Base-by-base conservation (phyloP, 2,329 filamentous ascomycete species). In the Trichothecium sympodiale region DNA sequence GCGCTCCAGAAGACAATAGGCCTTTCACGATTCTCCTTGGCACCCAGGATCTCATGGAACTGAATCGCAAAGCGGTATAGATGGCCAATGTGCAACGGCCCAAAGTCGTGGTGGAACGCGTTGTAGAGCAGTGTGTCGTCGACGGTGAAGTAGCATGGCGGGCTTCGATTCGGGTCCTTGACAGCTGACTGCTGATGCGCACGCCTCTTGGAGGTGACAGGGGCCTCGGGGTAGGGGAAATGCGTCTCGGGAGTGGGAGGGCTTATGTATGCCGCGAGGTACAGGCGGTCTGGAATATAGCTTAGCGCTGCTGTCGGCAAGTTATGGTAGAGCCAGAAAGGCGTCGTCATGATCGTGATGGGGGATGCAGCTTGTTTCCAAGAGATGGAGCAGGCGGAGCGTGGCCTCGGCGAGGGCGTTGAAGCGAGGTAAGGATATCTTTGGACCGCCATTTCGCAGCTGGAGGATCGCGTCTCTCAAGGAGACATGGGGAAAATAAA, bases 91-190 rank as follows among this genome's bases (percentile, higher is more conserved):
- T 98, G 91, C 40, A 98, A 69, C 51, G 91, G 91, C 50, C 91
- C 91, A 59, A 98, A 98, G 63, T 98, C 91, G 52, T 93, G 88
- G 62, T 96, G 88, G 62, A 98, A 98, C 23, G 89, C 88, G 59
- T 98, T 98, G 71, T 98, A 98, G 32, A 94, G 72, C 31, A 98
- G 77, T 29, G 71, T 81, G 54, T 94, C 85, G 55, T 98, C 91
- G 46, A 96, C 80, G 34, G 86, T 89, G 61, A 98, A 98, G 65
- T 96, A 98, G 55, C 84, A 88, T 1, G 91, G 91, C 37, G 79
- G 64, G 46, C 67, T 43, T 34, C 52, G 45, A 41, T 46, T 51
- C 20, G 20, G 20, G 20, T 25, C 20, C 44, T 48, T 13, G 40
- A 35, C 35, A 49, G 42, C 39, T 47, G 50, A 38, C 47, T 48